These are phyloP conservation scores for Didymella lethalis DNA, from an alignment of 2,329 filamentous ascomycete species.

Conservation along the genomic window DNA sequence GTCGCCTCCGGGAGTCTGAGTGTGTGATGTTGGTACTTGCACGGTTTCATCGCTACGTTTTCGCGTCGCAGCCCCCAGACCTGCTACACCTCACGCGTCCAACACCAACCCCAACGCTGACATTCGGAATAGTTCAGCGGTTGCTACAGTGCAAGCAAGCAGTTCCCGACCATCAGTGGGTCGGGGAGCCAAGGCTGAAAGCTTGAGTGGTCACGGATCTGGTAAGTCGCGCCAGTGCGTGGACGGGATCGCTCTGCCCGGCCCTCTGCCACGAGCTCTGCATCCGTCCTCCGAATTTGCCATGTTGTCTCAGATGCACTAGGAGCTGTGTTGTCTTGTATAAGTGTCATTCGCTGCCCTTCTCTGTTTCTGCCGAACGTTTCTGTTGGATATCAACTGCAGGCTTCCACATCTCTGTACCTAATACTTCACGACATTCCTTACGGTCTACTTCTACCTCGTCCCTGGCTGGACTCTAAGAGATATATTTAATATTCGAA, in stretches of 20 bases:
- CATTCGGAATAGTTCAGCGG: conserved; percentile 36
- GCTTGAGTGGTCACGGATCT: conserved; percentile 44
- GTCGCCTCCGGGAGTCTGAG: conserved; percentile 39
- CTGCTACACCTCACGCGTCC: conserved; percentile 48
- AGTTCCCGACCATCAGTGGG: conserved; percentile 42
- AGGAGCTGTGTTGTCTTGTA: conserved; percentile 44
- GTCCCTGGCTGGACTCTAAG: conserved; percentile 53
- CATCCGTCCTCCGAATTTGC: conserved; percentile 50
- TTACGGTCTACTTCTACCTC: conserved; percentile 47
- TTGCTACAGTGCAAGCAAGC: conserved; percentile 38
- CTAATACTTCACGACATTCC: conserved; percentile 50
- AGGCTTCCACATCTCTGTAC: conserved; percentile 45
- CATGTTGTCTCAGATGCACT: conserved; percentile 48
- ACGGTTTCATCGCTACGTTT: conserved; percentile 45
- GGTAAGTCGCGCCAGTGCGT: conserved; percentile 41
- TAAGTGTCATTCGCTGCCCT: conserved; percentile 51
- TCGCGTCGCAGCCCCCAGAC: conserved; percentile 50
- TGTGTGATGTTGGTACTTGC: conserved; percentile 42
- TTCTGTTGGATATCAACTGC: conserved; percentile 46
- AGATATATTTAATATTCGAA: conserved; percentile 47
- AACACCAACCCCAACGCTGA: conserved; percentile 39
- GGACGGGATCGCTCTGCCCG: conserved; percentile 45
- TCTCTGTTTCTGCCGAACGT: conserved; percentile 49
- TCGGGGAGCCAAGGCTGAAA: conserved; percentile 40
- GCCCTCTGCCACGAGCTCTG: conserved; percentile 39